Percentiles rank a stretch among this genome's conserved stretches.
phyloP scores from a whole-genome alignment of 2,329 filamentous ascomycete genomes.

The Zymoseptoria tritici region DNA sequence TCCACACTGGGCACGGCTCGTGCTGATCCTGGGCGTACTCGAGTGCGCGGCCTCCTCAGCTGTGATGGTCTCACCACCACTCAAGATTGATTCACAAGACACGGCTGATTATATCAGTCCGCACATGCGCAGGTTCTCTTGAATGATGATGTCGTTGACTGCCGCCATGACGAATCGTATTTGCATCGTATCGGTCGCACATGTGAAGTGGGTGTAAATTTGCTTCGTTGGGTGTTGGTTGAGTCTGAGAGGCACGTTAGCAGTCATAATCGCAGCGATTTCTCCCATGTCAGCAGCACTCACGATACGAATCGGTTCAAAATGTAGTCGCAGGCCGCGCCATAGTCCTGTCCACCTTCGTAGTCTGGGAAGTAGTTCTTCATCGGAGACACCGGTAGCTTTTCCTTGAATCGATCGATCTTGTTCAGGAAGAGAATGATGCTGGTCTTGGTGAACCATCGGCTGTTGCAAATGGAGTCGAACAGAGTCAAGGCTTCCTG shows the following conservation, averaged over 20 bases:
- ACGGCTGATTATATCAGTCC: constrained; percentile 68
- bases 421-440: constrained; percentile 70
- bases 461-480: constrained; percentile 65
- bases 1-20: neutral
- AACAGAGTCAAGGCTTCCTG: constrained; percentile 64
- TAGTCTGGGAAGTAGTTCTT: constrained; percentile 71
- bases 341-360: constrained; percentile 92
- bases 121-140: constrained; percentile 95
- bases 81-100: neutral
- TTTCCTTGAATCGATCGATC: constrained; percentile 69
- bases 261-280: neutral
- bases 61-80: neutral
- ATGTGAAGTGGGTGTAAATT: constrained; percentile 99
- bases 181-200: constrained; percentile 96
- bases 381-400: constrained; percentile 65
- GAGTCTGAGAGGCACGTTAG: constrained; percentile 39
- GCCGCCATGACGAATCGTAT: constrained; percentile 99
- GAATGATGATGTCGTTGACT: constrained; percentile 99
- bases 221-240: constrained; percentile 99
- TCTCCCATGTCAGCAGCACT: constrained; percentile 10
- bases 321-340: constrained; percentile 95
- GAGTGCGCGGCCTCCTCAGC: neutral
- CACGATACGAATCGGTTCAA: constrained; percentile 82
- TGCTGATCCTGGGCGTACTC: neutral
- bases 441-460: constrained; percentile 66